Evolutionary conservation across 192 early-diverging fungal species (phyloP).

Genomic region (Coemansia sp.): DNA sequence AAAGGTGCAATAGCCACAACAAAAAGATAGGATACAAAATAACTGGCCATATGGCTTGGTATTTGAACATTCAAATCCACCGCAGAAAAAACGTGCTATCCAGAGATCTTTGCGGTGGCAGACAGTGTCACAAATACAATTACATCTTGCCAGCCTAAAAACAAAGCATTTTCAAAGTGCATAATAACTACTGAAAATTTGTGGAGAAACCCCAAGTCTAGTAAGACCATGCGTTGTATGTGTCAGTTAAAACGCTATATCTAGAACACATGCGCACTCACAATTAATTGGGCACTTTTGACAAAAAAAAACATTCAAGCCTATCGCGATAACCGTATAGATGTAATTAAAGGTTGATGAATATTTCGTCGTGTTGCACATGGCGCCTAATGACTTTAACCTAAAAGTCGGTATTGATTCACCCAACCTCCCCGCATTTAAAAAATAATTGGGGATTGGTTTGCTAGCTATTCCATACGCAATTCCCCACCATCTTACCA

Average conservation of each 20-base stretch:
- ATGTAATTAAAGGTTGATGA: background rate
- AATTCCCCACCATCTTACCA: background rate
- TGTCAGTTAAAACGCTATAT: background rate
- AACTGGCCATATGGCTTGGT: background rate
- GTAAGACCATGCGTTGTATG: background rate
- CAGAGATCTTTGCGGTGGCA: background rate
- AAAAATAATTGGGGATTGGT: background rate
- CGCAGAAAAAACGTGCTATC: background rate
- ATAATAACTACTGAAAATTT: background rate
- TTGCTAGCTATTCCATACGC: background rate
- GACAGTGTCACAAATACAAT: background rate
- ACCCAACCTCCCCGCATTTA: background rate
- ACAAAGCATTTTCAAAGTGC: background rate
- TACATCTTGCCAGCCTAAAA: background rate
- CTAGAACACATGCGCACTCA: background rate
- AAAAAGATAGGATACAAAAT: background rate
- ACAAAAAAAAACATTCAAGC: background rate
- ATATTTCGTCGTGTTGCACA: background rate
- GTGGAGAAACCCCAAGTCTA: background rate
- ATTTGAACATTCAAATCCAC: background rate
- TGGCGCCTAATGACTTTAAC: background rate
- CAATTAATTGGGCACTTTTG: background rate
- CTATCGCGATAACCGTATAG: background rate
- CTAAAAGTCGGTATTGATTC: background rate
- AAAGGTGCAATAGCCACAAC: background rate